Percentiles rank a stretch among this genome's conserved stretches.
Evolutionary conservation across 441 rosid genomes (phyloP).

Genomic region (Isatis lusitanica): DNA sequence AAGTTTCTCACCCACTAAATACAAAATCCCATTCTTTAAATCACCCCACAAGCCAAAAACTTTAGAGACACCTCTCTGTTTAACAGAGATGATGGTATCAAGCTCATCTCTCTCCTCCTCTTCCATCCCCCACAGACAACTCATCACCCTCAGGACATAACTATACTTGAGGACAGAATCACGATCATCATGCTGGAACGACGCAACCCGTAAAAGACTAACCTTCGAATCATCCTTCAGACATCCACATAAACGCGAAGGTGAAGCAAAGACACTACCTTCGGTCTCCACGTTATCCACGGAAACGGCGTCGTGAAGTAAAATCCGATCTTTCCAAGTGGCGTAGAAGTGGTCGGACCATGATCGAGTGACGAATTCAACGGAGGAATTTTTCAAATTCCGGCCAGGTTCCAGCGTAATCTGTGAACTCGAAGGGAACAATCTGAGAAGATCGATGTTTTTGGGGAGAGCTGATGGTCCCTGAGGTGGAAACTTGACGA

Average conservation of each 20-base stretch:
- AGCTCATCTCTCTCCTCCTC: slow-evolving; percentile 52
- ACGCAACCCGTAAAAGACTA: slow-evolving; percentile 53
- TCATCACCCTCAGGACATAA: slow-evolving; percentile 54
- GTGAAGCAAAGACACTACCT: slow-evolving; percentile 11
- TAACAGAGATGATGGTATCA: slow-evolving; percentile 40
- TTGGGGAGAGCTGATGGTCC: slow-evolving; percentile 85
- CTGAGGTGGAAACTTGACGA: slow-evolving; percentile 68
- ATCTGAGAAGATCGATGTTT: slow-evolving; percentile 86
- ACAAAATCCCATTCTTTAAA: slow-evolving; percentile 52
- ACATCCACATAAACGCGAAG: slow-evolving; percentile 31
- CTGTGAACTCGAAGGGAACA: slow-evolving; percentile 39
- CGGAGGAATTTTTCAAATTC: neutral
- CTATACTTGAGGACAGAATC: slow-evolving; percentile 49
- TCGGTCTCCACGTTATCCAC: slow-evolving; percentile 22
- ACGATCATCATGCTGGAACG: slow-evolving; percentile 37
- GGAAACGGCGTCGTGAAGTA: slow-evolving; percentile 46
- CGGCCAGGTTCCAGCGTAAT: slow-evolving; percentile 20
- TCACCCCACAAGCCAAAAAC: slow-evolving; percentile 82
- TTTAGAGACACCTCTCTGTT: slow-evolving; percentile 42
- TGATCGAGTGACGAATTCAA: slow-evolving; percentile 43
- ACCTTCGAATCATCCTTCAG: slow-evolving; percentile 36
- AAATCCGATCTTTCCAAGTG: slow-evolving; percentile 63
- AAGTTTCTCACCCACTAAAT: slow-evolving; percentile 60
- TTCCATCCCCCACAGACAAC: slow-evolving; percentile 52
- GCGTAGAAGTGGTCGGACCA: slow-evolving; percentile 74